phyloP scores from a whole-genome alignment of 1,284 basidiomycete species.

The Microbotryum intermedium region DNA sequence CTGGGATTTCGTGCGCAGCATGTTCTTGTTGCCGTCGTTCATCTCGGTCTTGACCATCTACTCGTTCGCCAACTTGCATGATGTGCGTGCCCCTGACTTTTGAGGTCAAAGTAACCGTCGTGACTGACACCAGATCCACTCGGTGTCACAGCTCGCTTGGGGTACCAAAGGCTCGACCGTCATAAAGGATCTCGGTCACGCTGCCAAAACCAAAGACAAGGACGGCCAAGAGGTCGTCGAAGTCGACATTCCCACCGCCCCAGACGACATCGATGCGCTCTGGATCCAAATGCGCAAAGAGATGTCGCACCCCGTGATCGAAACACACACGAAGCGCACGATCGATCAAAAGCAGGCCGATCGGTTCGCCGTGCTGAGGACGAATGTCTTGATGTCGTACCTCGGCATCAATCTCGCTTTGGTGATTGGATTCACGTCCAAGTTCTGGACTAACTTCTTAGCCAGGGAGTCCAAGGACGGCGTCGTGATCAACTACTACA shows the following conservation, averaged over 20 bases:
- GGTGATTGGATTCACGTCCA: constrained; percentile 73
- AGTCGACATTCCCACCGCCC: constrained; percentile 66
- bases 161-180: constrained; percentile 79
- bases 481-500: constrained; percentile 6
- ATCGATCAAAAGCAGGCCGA: too few relatives aligned
- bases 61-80: constrained; percentile 29
- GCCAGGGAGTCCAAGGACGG: neutral
- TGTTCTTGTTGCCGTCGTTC: constrained; percentile 19
- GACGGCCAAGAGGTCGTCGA: constrained; percentile 78
- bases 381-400: constrained; percentile 77
- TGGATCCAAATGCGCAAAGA: constrained; percentile 61
- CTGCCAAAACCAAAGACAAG: constrained; percentile 74
- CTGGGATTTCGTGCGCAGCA: neutral
- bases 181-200: constrained; percentile 73
- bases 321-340: too few relatives aligned
- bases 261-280: constrained; percentile 59
- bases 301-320: neutral
- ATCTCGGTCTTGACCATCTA: constrained; percentile 29
- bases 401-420: constrained; percentile 75
- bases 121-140: neutral
- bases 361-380: constrained; percentile 34
- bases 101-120: too few relatives aligned
- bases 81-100: constrained; percentile 4
- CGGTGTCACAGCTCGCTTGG: constrained; percentile 38
- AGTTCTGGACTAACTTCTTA: constrained; percentile 51